Base-by-base conservation (phyloP, 805 yeast species). In the Saccharomycopsis selenospora region DNA sequence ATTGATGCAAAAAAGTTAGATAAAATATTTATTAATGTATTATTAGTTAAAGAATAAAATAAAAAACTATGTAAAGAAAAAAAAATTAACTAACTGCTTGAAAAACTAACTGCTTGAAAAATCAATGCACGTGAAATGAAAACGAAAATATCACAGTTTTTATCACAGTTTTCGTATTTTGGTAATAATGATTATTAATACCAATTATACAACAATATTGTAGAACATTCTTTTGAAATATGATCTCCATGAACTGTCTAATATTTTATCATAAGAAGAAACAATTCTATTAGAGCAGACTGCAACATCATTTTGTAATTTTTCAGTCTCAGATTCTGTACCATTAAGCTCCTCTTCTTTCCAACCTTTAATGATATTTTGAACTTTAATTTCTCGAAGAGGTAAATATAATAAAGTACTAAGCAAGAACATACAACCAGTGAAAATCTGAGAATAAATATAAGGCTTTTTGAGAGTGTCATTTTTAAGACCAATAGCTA, bases 401-500 rank as follows among this genome's bases (percentile, higher is more conserved):
- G 66, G 54, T 4, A 68, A 45, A 55, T 67, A 51, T n/a, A 68
- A 45, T 1, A 67, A 5, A 4, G 60, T 55, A 4, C 65, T 58
- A 3, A 55, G 59, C 11, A 64, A 51, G 47, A 59, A 69, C 33
- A 66, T 57, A 28, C 62, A 49, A 2, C 73, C 75, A 4, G 67
- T 61, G 50, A 69, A 69, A 1, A 70, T 63, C 55, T 71, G 76
- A 8, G 71, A 61, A 45, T 68, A 59, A 7, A 66, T 54, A 48
- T 59, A 71, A 69, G 72, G 51, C 24, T 50, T 43, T 52, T 53
- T 2, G 30, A 14, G 33, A n/a, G 59, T 64, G n/a, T 30, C 26
- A 10, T 20, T 28, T 45, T 68, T 66, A 42, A 79, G 58, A 2
- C 77, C 69, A 49, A 79, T 71, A 0, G 79, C 83, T 44, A 79